Conservation (phyloP, 208 protist genomes). For the Wallacemonas sp. region DNA sequence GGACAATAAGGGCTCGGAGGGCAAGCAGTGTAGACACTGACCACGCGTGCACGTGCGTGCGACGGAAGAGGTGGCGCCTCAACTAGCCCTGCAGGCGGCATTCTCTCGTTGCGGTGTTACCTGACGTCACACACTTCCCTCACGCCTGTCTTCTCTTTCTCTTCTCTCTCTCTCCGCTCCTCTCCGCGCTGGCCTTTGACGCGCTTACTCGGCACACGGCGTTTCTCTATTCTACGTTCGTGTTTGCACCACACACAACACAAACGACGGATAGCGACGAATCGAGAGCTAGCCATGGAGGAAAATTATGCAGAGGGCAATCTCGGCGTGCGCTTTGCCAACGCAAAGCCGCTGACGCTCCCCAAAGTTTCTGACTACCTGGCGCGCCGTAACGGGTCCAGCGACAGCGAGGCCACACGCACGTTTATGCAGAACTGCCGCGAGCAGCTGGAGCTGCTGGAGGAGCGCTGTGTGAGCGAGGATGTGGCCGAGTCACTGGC, state of each 20-base stretch:
- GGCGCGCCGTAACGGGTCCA: conserved; percentile 19
- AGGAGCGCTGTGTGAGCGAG: conserved; percentile 50
- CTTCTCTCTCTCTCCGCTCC: not conserved
- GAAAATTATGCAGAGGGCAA: conserved; percentile 81
- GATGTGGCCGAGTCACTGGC: not conserved
- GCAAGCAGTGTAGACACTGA: no score
- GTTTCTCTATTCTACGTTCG: no score
- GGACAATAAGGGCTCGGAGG: no score
- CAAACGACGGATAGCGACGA: no score
- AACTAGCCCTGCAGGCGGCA: not conserved
- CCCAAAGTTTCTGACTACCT: conserved; percentile 63
- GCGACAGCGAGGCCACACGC: conserved; percentile 19
- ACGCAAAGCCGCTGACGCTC: conserved; percentile 69
- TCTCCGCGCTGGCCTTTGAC: no score
- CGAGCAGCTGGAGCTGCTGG: conserved; percentile 61
- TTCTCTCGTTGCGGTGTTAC: not conserved
- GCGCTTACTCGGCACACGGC: no score
- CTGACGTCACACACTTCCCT: not conserved
- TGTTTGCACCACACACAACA: no score
- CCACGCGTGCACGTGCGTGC: no score
- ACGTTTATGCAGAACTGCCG: conserved; percentile 38
- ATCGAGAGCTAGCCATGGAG: conserved; percentile 32
- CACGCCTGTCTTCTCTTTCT: not conserved
- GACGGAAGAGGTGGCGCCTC: no score
- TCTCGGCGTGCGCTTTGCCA: conserved; percentile 66